Base-by-base conservation (phyloP, 129 eudicot species). In the Escallonia herrerae region DNA sequence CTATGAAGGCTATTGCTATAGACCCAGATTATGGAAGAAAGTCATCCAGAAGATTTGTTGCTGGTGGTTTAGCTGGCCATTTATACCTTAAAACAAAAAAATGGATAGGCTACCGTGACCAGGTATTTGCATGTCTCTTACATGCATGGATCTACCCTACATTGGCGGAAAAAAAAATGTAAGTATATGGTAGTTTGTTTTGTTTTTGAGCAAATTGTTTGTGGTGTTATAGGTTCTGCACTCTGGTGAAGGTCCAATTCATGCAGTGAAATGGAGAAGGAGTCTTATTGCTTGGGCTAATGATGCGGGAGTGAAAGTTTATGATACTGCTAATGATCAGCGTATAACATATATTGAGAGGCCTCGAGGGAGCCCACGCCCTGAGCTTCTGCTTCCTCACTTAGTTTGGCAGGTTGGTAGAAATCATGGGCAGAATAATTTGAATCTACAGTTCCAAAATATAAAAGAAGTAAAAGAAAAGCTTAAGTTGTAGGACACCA, bases 211-310 rank as follows among this genome's bases (percentile, higher is more conserved):
- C 48, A 64, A 15, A 57, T 6, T 47, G 47, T 49, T 66, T 3
- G 40, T 62, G 77, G 54, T 5, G 6, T 56, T 61, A 48, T 41
- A 93, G 98, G 84, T 93, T 71, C 79, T 93, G 75, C 98, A 93
- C 81, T 93, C 95, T 68, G 98, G 96, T 48, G 98, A 93, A 80
- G 98, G 98, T 65, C 96, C 98, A 44, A 86, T 93, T n/a, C 98
- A 93, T 78, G 86, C 89, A 15, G 89, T 89, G 68, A 86, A 90
- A 74, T 93, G 98, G 98, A 83, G 95, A 76, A 86, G 77, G 62
- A 93, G 84, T 80, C 89, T 93, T 60, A 76, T 93, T 73, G 98
- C 96, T 15, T 93, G 98, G 98, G 98, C 98, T 77, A 93, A 93
- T 65, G 98, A 93, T 71, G 79, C 89, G 13, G 98, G 98, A 58